Evolutionary conservation across 306 rosid species (phyloP).

Genomic region (Rosa chinensis): DNA sequence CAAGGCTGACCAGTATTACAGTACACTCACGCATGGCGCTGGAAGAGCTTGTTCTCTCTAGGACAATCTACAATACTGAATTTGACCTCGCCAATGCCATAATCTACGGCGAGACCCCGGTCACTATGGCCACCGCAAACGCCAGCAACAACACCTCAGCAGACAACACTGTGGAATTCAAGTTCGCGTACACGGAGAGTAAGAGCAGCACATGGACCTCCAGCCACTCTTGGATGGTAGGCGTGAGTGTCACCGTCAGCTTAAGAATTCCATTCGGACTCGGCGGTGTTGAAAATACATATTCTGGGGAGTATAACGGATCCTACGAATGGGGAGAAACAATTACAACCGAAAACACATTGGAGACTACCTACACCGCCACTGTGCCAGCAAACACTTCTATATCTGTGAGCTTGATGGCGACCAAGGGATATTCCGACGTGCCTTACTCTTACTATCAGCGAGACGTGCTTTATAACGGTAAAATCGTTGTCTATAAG

Average conservation of each 20-base stretch:
- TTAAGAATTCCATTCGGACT: neutral
- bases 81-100: neutral
- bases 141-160: neutral
- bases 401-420: neutral
- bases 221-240: neutral
- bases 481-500: neutral
- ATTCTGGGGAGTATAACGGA: neutral
- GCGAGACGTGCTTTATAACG: neutral
- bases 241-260: neutral
- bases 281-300: neutral
- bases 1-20: neutral
- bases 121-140: neutral
- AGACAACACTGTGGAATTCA: neutral
- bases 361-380: neutral
- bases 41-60: neutral
- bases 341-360: neutral
- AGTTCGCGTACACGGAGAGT: neutral
- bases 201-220: neutral
- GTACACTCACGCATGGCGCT: neutral
- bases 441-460: neutral
- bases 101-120: neutral
- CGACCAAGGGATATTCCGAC: neutral
- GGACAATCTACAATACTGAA: neutral
- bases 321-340: neutral
- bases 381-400: neutral